These are phyloP conservation scores for Trametes polyzona DNA, from an alignment of 1,284 basidiomycete genomes.

Conservation along the genomic window DNA sequence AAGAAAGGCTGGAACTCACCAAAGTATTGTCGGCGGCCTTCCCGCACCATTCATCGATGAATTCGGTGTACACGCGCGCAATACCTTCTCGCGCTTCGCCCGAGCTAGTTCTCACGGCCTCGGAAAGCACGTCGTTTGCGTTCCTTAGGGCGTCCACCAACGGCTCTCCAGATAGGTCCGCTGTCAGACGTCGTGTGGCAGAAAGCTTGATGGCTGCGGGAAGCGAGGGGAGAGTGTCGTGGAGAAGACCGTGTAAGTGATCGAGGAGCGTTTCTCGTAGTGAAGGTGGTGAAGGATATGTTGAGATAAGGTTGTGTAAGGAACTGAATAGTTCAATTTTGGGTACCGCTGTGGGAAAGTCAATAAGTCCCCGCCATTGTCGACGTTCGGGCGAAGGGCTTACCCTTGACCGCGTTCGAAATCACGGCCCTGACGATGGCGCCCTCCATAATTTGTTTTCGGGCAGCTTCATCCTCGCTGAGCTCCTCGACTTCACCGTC, in stretches of 20 bases:
- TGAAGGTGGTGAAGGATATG: conserved; percentile 54
- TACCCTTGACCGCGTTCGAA: conserved; percentile 67
- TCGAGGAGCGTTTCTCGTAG: conserved; percentile 55
- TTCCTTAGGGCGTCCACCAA: conserved; percentile 58
- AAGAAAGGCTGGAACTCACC: conserved; percentile 45
- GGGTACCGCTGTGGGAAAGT: conserved; percentile 51
- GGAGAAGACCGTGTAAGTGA: conserved; percentile 56
- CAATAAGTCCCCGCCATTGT: background rate
- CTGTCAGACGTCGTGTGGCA: conserved; percentile 49
- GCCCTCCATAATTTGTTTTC: conserved; percentile 67
- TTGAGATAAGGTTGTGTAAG: conserved; percentile 55
- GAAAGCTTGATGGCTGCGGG: conserved; percentile 56
- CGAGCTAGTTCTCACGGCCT: conserved; percentile 31
- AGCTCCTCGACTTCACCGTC: conserved; percentile 38
- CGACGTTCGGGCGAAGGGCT: conserved; percentile 20
- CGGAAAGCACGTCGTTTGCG: conserved; percentile 61
- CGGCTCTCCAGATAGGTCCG: conserved; percentile 45
- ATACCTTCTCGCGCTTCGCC: conserved; percentile 38
- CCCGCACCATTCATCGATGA: conserved; percentile 59
- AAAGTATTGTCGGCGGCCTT: conserved; percentile 52
- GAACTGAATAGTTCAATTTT: conserved; percentile 61
- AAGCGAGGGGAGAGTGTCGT: conserved; percentile 48
- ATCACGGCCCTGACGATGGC: conserved; percentile 75
- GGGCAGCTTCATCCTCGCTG: conserved; percentile 52
- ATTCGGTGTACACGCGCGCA: conserved; percentile 54